Base-by-base conservation (phyloP, 257 asterid genomes). In the Solanum chaucha region DNA sequence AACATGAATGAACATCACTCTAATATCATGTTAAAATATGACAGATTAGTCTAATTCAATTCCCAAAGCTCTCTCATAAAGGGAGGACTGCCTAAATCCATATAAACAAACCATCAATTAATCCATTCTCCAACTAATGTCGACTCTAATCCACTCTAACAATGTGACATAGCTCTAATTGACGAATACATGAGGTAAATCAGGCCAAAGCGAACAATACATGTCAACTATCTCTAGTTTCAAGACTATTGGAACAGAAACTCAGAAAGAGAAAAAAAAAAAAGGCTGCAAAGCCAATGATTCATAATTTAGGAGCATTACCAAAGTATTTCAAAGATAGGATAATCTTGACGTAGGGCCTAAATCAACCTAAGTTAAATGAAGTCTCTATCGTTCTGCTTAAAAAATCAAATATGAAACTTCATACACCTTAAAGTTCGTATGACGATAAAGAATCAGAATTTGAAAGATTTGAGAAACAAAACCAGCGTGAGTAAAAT, bases 401-500 rank as follows among this genome's bases (percentile, higher is more conserved):
- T 68, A 13, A 68, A 68, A 26, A 67, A 13, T 13, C 36, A 67
- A 14, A 26, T 67, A 13, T 67, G 73, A 65, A 65, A 24, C 73
- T 65, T 65, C 73, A 26, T 65, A 65, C 73, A 26, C 20, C 73
- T 65, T 67, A 26, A 67, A 28, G 38, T 68, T 68, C 74, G 1
- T 6, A 28, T 6, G 22, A 28, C 2, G n/a, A 68, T 55, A 58
- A 17, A 85, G 32, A 73, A 17, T 2, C 32, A 73, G 30, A 35
- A 10, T 9, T 73, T 10, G 5, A 73, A 35, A 35, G 82, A 73
- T 35, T 19, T 73, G 48, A 36, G 19, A 73, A 74, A 75, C 83
- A 59, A 8, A 55, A 92, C 94, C 94, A 83, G 92, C 83, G 51
- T 92, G 88, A 87, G 89, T 85, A 82, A 51, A 92, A 75, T 92